Conservation (phyloP, 164 flowering plant genomes). For the Aristolochia fimbriata region DNA sequence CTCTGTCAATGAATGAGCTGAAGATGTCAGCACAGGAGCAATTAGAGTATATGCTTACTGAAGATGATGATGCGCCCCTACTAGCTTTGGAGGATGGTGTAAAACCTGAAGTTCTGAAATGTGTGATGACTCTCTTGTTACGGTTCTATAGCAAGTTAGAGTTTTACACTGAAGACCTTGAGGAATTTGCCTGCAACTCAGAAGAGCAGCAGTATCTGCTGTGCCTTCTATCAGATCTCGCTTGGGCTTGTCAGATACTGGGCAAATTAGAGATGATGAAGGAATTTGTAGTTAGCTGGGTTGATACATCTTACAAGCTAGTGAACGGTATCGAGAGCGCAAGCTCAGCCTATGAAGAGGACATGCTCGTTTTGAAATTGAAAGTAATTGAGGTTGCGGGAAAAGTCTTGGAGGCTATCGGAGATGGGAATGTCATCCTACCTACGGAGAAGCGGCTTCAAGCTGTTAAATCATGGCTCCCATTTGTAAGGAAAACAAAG, state of each 20-base stretch:
- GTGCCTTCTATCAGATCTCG: constrained; percentile 47
- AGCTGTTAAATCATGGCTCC: constrained; percentile 76
- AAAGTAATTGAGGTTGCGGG: constrained; percentile 58
- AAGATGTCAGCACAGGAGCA: constrained; percentile 85
- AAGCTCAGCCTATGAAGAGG: constrained; percentile 11
- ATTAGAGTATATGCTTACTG: constrained; percentile 89
- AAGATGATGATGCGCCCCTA: constrained; percentile 88
- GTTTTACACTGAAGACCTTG: constrained; percentile 19
- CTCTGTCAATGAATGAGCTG: constrained; percentile 39
- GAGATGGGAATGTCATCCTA: constrained; percentile 60
- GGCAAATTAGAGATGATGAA: constrained; percentile 56
- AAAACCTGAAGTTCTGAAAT: constrained; percentile 41
- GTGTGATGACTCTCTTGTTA: constrained; percentile 30
- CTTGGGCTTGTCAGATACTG: constrained; percentile 74
- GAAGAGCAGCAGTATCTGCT: constrained; percentile 23
- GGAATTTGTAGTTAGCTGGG: constrained; percentile 67
- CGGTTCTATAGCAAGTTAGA: constrained; percentile 40
- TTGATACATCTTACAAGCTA: constrained; percentile 50
- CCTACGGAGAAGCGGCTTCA: constrained; percentile 57
- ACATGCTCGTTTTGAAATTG: constrained; percentile 27
- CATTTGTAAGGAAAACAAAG: constrained; percentile 56
- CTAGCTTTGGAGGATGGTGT: constrained; percentile 48
- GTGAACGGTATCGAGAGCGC: constrained; percentile 25
- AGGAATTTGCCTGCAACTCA: constrained; percentile 14
- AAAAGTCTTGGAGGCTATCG: constrained; percentile 76